Evolutionary conservation across 2,329 filamentous ascomycete species (phyloP).

Genomic region (Emergomyces pasteurianus): DNA sequence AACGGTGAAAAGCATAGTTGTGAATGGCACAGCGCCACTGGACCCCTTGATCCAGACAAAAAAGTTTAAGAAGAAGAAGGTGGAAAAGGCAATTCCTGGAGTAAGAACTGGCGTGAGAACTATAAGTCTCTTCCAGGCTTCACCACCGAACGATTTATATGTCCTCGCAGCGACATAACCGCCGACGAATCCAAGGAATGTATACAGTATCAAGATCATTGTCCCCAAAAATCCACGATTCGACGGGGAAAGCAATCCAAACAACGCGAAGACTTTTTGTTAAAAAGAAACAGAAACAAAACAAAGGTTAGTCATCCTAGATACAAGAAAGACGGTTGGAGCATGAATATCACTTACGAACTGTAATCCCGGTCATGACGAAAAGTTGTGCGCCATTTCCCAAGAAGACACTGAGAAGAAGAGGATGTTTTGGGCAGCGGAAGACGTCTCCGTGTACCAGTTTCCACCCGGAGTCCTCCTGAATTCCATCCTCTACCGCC

Average conservation of each 20-base stretch:
- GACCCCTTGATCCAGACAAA: conserved; percentile 92
- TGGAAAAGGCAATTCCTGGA: conserved; percentile 71
- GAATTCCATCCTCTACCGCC: conserved; percentile 74
- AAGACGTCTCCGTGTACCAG: conserved; percentile 96
- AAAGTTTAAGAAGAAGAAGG: conserved; percentile 88
- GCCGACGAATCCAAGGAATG: conserved; percentile 80
- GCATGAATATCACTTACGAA: conserved; percentile 37
- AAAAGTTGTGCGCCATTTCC: conserved; percentile 94
- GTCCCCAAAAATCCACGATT: conserved; percentile 91
- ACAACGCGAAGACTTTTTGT: conserved; percentile 71
- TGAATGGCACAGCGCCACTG: conserved; percentile 88
- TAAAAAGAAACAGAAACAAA: too few species aligned
- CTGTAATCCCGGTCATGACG: conserved; percentile 92
- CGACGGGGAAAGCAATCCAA: conserved; percentile 90
- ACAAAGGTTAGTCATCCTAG: background rate
- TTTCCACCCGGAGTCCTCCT: conserved; percentile 98
- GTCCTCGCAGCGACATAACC: conserved; percentile 78
- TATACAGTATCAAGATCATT: conserved; percentile 87
- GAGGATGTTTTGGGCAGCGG: conserved; percentile 67
- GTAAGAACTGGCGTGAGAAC: conserved; percentile 74
- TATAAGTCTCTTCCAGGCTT: conserved; percentile 92
- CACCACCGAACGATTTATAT: conserved; percentile 92
- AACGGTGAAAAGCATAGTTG: conserved; percentile 89
- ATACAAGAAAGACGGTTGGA: background rate
- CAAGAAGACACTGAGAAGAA: conserved; percentile 75